Percentiles rank a stretch among this genome's conserved stretches.
Conservation (phyloP, 2,329 filamentous ascomycete genomes). For the Alternaria sp. region DNA sequence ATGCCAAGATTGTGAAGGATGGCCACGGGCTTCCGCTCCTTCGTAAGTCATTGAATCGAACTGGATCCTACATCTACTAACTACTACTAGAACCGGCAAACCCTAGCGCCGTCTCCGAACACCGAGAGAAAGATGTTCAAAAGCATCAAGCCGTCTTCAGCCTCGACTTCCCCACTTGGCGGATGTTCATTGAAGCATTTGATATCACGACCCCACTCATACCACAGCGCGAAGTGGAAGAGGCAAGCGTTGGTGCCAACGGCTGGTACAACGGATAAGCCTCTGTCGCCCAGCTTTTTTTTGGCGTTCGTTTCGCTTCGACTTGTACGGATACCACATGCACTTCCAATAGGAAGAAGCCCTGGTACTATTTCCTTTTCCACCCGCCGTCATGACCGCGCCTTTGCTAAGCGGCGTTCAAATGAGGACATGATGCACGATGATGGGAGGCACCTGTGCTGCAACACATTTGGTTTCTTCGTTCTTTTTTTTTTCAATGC, state of each 20-base stretch:
- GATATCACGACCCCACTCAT: conserved; percentile 83
- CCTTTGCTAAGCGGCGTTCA: neutral
- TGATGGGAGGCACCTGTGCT: neutral
- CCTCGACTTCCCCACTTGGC: conserved; percentile 86
- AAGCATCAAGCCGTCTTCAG: conserved; percentile 85
- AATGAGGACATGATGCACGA: neutral
- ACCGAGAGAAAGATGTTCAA: conserved; percentile 63
- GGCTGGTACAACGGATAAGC: conserved; percentile 39
- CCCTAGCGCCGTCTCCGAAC: conserved; percentile 60
- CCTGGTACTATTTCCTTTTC: neutral
- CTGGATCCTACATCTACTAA: conserved; percentile 9
- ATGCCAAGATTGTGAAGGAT: conserved; percentile 76
- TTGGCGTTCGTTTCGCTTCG: neutral
- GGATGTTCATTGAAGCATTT: conserved; percentile 77
- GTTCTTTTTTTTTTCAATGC: neutral
- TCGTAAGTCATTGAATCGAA: conserved; percentile 64
- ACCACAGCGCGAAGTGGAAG: conserved; percentile 68
- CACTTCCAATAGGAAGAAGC: neutral
- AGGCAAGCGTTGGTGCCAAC: conserved; percentile 32
- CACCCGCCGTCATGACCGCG: neutral
- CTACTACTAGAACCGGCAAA: conserved; percentile 53
- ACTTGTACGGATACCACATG: neutral
- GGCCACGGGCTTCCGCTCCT: conserved; percentile 78
- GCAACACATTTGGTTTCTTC: neutral
- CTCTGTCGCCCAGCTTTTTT: neutral